These are phyloP conservation scores for Tetrapyrgos nigripes DNA, from an alignment of 1,284 basidiomycete genomes.

Conservation along the genomic window DNA sequence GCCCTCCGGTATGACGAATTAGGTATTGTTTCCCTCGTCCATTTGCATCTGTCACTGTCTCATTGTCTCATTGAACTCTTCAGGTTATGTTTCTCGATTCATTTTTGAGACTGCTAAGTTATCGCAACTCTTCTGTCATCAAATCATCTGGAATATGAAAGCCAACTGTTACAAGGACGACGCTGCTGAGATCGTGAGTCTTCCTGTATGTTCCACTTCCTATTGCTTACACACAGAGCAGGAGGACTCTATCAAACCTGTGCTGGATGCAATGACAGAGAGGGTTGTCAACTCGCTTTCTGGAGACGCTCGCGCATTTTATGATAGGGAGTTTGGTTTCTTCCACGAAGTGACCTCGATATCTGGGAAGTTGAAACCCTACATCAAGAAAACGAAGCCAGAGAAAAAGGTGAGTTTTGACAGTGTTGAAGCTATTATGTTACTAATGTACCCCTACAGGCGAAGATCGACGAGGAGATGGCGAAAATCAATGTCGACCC, in stretches of 20 bases:
- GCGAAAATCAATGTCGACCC: slow-evolving; percentile 92
- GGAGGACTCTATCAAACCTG: slow-evolving; percentile 96
- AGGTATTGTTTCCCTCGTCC: slow-evolving; percentile 52
- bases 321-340: slow-evolving; percentile 95
- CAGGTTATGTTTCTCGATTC: slow-evolving; percentile 94
- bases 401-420: slow-evolving; percentile 86
- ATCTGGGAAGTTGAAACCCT: slow-evolving; percentile 97
- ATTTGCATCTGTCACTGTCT: neutral
- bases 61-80: neutral
- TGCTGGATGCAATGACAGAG: slow-evolving; percentile 87
- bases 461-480: slow-evolving; percentile 99
- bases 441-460: slow-evolving; percentile 50
- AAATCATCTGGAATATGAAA: slow-evolving; percentile 99
- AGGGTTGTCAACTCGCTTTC: slow-evolving; percentile 87
- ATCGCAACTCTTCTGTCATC: slow-evolving; percentile 98
- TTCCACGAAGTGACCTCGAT: slow-evolving; percentile 98
- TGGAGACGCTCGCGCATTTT: slow-evolving; percentile 91
- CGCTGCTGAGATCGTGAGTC: slow-evolving; percentile 76
- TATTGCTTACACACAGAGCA: slow-evolving; percentile 35
- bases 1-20: slow-evolving; percentile 89
- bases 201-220: neutral
- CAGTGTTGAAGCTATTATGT: slow-evolving; percentile 14
- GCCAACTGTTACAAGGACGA: slow-evolving; percentile 98
- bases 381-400: slow-evolving; percentile 93
- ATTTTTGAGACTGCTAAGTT: slow-evolving; percentile 98